Evolutionary conservation across 495 filamentous ascomycete species (phyloP), one percentile per base, ranked within the genome.

Genomic region (Parathielavia hyrcaniae): DNA sequence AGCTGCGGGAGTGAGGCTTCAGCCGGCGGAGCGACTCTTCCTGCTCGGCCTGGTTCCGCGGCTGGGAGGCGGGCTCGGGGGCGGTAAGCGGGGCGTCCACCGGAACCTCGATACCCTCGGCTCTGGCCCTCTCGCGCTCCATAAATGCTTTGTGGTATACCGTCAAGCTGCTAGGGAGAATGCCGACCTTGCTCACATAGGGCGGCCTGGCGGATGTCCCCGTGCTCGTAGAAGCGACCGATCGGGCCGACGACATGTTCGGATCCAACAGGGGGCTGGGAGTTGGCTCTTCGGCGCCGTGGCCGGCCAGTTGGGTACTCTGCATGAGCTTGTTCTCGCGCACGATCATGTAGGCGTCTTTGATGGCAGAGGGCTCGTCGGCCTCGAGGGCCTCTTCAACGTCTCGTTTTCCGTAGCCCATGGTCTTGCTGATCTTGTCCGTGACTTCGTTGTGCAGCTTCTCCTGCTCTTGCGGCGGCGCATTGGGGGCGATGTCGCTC

Each of bases 241-340:
- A 78, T 17, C 75, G 70, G 19, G 70, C 69, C 17, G 77, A 79
- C 4, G 70, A 73, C 64, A 72, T 67, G 57, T 59, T 69, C 17
- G 70, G 53, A 20, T 71, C 68, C 41, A 62, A 26, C 63, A 74
- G 60, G 17, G 71, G 70, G 50, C 71, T 73, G 7, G 61, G 49
- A n/a, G 58, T 64, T 6, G 61, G 50, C 17, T 69, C 64, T 17
- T 65, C 62, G 41, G 55, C 44, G 5, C 45, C 34, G 45, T 59
- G 55, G 12, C 41, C 52, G 16, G 43, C 57, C 11, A 65, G 59
- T 62, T 67, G 91, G 71, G 90, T 95, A 35, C 83, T 86, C 66
- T 90, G 88, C 95, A 97, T 97, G 67, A 98, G 82, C 70, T 96
- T 91, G 71, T 98, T 97, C 73, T 98, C 93, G 50, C 91, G 83